Evolutionary conservation across 1,139 yeast species (phyloP).

Genomic region (Taphrina betulina): DNA sequence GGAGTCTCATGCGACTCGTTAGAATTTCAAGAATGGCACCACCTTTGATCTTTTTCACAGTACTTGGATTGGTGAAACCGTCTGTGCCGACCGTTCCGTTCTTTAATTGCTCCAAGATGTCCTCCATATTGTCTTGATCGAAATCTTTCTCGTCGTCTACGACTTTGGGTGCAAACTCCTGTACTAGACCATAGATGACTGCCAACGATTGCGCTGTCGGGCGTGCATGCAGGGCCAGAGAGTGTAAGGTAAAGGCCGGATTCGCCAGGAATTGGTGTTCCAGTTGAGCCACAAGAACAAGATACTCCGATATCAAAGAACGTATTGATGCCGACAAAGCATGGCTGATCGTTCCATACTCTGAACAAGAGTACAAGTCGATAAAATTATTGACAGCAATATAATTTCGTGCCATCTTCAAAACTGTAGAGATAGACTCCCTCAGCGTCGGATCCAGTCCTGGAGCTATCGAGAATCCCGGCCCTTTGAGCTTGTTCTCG

Average conservation of each 20-base stretch:
- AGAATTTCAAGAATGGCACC: constrained; percentile 56
- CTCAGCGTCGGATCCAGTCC: constrained; percentile 73
- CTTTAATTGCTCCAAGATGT: constrained; percentile 40
- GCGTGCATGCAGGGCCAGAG: constrained; percentile 50
- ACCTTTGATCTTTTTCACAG: constrained; percentile 38
- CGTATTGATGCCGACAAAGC: constrained; percentile 64
- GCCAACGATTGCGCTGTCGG: constrained; percentile 48
- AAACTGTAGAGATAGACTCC: constrained; percentile 64
- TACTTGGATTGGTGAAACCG: constrained; percentile 37
- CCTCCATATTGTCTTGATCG: constrained; percentile 43
- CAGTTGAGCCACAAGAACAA: constrained; percentile 51
- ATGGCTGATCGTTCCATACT: constrained; percentile 72
- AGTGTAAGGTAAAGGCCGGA: constrained; percentile 51
- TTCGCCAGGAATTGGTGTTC: constrained; percentile 57
- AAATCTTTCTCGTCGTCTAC: constrained; percentile 37
- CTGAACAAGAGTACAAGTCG: constrained; percentile 55
- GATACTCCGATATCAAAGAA: constrained; percentile 54
- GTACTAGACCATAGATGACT: constrained; percentile 60
- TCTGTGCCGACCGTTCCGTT: constrained; percentile 39
- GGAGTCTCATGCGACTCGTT: constrained; percentile 56
- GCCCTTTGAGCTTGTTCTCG: constrained; percentile 49
- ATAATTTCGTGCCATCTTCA: constrained; percentile 63
- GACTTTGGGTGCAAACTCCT: constrained; percentile 41
- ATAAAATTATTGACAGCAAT: constrained; percentile 57
- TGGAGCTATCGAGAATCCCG: constrained; percentile 50